These are phyloP conservation scores for Skeletonema menzelii DNA, from an alignment of 108 stramenopile species.

Conservation along the genomic window DNA sequence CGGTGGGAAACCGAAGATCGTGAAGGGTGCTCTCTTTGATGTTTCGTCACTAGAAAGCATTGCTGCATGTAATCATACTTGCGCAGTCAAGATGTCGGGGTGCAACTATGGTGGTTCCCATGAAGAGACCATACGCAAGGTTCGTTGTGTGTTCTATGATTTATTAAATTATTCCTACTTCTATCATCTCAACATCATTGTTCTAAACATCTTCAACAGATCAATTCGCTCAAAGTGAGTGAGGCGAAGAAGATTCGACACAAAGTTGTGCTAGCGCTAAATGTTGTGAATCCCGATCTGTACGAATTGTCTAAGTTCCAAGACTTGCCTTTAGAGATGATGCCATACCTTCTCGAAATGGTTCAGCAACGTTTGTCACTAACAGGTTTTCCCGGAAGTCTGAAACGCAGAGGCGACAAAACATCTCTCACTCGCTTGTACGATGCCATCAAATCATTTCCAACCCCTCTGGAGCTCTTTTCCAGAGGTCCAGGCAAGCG, in stretches of 20 bases:
- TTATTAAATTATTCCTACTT: background rate
- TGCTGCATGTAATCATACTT: slow-evolving; percentile 22
- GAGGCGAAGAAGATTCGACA: background rate
- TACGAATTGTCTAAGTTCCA: background rate
- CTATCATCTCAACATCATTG: background rate
- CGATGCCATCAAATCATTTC: background rate
- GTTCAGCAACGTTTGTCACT: background rate
- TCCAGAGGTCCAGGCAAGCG: background rate
- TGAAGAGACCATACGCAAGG: background rate
- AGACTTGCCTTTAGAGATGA: background rate
- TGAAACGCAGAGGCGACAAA: background rate
- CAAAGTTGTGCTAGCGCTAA: background rate
- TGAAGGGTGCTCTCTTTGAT: slow-evolving; percentile 3
- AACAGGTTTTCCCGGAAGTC: background rate
- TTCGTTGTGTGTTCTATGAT: background rate
- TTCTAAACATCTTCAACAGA: background rate
- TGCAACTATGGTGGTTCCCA: background rate
- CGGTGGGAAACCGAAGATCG: background rate
- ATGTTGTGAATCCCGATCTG: background rate
- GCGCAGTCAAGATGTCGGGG: background rate
- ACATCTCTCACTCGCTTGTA: background rate
- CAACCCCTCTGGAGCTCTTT: background rate
- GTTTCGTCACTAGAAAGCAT: background rate
- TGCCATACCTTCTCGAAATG: background rate
- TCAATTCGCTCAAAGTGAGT: background rate